phyloP scores from a whole-genome alignment of 768 basidiomycete species.

The Chalciporus sphaerocephalus region DNA sequence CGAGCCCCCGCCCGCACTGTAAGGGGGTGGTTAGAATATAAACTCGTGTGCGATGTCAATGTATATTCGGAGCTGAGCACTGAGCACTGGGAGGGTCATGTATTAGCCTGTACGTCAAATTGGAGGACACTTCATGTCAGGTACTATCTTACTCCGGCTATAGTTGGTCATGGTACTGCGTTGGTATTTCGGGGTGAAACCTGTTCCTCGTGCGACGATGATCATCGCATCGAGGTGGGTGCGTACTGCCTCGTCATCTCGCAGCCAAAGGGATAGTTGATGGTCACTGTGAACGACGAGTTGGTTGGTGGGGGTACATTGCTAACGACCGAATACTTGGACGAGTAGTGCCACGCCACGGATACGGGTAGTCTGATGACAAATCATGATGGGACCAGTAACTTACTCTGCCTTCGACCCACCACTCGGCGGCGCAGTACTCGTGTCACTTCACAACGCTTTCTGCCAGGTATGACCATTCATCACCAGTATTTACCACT shows the following conservation, averaged over 20 bases:
- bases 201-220: constrained; percentile 6
- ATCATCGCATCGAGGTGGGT: background rate
- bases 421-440: background rate
- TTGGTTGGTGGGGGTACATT: background rate
- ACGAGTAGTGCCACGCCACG: too few species aligned
- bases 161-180: constrained; percentile 1
- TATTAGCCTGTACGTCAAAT: background rate
- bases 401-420: background rate
- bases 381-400: background rate
- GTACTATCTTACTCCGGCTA: background rate
- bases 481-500: constrained; percentile 2
- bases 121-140: background rate
- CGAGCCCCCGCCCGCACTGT: background rate
- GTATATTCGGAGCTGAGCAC: background rate
- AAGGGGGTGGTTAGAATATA: background rate
- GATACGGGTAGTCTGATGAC: background rate
- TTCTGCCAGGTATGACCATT: constrained; percentile 4
- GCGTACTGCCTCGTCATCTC: constrained; percentile 16
- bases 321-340: too few species aligned
- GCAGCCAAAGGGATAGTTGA: background rate
- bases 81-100: background rate
- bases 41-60: background rate
- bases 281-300: background rate
- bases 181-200: constrained; percentile 4
- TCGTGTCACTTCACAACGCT: constrained; percentile 15